Evolutionary conservation across 805 yeast species (phyloP).

Genomic region (Sugiyamaella chiloensis): DNA sequence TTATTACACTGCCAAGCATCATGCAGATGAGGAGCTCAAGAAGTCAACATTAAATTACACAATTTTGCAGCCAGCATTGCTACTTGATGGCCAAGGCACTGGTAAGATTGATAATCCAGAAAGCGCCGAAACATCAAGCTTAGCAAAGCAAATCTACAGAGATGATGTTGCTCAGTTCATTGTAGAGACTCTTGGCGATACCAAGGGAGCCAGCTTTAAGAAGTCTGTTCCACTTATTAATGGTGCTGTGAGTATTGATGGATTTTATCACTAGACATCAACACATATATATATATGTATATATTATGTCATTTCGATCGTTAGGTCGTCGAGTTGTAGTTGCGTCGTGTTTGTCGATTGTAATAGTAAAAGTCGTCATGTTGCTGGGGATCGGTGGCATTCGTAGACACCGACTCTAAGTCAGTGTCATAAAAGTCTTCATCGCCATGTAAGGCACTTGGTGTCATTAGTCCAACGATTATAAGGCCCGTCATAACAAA

Average conservation of each 20-base stretch:
- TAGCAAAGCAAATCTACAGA: slow-evolving; percentile 36
- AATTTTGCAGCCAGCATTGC: slow-evolving; percentile 52
- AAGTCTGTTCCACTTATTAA: slow-evolving; percentile 44
- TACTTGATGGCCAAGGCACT: slow-evolving; percentile 41
- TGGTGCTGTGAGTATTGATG: slow-evolving; percentile 38
- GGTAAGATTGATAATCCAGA: slow-evolving; percentile 43
- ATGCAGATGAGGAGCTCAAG: slow-evolving; percentile 51
- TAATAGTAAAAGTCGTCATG: slow-evolving; percentile 23
- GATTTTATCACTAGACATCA: slow-evolving; percentile 5
- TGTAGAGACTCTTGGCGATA: slow-evolving; percentile 34
- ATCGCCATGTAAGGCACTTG: slow-evolving; percentile 8
- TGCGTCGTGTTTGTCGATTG: slow-evolving; percentile 16
- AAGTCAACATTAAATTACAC: slow-evolving; percentile 49
- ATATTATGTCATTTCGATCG: background rate
- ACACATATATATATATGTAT: too few species aligned
- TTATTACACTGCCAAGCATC: slow-evolving; percentile 59
- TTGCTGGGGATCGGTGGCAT: slow-evolving; percentile 16
- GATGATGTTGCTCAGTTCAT: slow-evolving; percentile 56
- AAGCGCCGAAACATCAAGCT: slow-evolving; percentile 18
- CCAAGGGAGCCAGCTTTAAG: slow-evolving; percentile 36
- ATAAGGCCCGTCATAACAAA: slow-evolving; percentile 21
- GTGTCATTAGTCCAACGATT: slow-evolving; percentile 25
- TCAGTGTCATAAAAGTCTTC: slow-evolving; percentile 22
- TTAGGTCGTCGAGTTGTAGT: slow-evolving; percentile 3
- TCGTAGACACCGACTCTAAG: slow-evolving; percentile 19